Conservation (phyloP, 1,284 basidiomycete genomes). For the Fomitopsis pinicola region DNA sequence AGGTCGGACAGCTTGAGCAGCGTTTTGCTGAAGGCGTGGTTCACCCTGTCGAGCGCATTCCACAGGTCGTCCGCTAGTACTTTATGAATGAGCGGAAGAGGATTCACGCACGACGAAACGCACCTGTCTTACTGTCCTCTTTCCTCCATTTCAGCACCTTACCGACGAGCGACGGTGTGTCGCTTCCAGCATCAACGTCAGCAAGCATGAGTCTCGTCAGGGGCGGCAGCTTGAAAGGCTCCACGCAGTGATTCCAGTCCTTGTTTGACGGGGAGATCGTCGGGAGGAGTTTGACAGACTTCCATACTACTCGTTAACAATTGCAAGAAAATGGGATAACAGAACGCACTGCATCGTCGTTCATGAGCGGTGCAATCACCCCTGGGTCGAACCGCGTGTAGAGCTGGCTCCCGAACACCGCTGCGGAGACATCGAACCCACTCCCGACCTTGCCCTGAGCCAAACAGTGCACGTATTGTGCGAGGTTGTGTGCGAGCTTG, state of each 20-base stretch:
- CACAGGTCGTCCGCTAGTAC: slow-evolving; percentile 63
- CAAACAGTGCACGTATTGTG: slow-evolving; percentile 93
- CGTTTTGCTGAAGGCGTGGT: slow-evolving; percentile 51
- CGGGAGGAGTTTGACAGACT: slow-evolving; percentile 30
- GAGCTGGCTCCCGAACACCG: slow-evolving; percentile 92
- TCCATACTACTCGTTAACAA: slow-evolving; percentile 2
- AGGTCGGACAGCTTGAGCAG: slow-evolving; percentile 48
- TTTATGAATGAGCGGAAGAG: slow-evolving; percentile 5
- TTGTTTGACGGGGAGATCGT: slow-evolving; percentile 56
- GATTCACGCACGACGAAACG: slow-evolving; percentile 12
- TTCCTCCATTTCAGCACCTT: slow-evolving; percentile 87
- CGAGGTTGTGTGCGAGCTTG: slow-evolving; percentile 83
- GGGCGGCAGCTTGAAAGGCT: slow-evolving; percentile 77
- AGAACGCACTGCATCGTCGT: slow-evolving; percentile 31
- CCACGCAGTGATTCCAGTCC: slow-evolving; percentile 64
- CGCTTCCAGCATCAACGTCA: slow-evolving; percentile 90
- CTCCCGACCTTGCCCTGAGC: slow-evolving; percentile 98
- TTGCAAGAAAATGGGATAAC: neutral
- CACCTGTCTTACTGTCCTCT: slow-evolving; percentile 55
- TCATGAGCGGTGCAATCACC: slow-evolving; percentile 70
- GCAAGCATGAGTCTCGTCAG: slow-evolving; percentile 81
- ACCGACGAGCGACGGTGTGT: slow-evolving; percentile 88
- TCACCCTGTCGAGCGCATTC: slow-evolving; percentile 62
- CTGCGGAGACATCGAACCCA: slow-evolving; percentile 95
- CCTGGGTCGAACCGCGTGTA: slow-evolving; percentile 87